These are phyloP conservation scores for Rhodofomes roseus DNA, from an alignment of 1,284 basidiomycete genomes.

Conservation along the genomic window DNA sequence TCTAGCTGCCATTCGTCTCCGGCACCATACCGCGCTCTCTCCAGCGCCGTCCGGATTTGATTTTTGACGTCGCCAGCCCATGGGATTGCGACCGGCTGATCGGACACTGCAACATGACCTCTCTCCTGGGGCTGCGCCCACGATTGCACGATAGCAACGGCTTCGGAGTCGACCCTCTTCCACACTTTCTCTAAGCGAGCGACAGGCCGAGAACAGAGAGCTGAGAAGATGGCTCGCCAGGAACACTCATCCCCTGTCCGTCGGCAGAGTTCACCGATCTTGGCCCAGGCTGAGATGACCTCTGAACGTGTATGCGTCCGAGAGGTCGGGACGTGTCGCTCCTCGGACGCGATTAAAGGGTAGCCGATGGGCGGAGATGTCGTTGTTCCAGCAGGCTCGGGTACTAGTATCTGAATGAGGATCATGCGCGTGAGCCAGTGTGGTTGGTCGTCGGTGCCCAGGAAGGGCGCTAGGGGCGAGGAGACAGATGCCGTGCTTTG, in stretches of 20 bases:
- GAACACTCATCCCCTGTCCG: conserved; percentile 68
- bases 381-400: conserved; percentile 35
- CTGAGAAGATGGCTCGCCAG: conserved; percentile 67
- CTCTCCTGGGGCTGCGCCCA: conserved; percentile 54
- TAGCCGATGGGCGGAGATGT: conserved; percentile 6
- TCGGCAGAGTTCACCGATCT: conserved; percentile 67
- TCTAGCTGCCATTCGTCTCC: conserved; percentile 42
- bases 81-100: conserved; percentile 51
- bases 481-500: conserved; percentile 4
- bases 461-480: conserved; percentile 35
- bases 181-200: conserved; percentile 75
- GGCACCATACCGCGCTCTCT: conserved; percentile 36
- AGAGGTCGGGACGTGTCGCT: conserved; percentile 39
- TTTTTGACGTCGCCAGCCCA: conserved; percentile 62
- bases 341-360: conserved; percentile 24
- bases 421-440: conserved; percentile 78
- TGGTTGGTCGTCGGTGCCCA: conserved; percentile 65
- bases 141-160: conserved; percentile 53
- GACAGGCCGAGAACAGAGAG: conserved; percentile 66
- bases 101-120: conserved; percentile 35
- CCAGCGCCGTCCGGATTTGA: conserved; percentile 39
- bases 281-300: conserved; percentile 66
- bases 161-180: conserved; percentile 62
- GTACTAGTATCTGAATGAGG: conserved; percentile 63
- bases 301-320: conserved; percentile 68